Evolutionary conservation across 495 filamentous ascomycete species (phyloP).

Genomic region (Lophiostoma macrostomum): DNA sequence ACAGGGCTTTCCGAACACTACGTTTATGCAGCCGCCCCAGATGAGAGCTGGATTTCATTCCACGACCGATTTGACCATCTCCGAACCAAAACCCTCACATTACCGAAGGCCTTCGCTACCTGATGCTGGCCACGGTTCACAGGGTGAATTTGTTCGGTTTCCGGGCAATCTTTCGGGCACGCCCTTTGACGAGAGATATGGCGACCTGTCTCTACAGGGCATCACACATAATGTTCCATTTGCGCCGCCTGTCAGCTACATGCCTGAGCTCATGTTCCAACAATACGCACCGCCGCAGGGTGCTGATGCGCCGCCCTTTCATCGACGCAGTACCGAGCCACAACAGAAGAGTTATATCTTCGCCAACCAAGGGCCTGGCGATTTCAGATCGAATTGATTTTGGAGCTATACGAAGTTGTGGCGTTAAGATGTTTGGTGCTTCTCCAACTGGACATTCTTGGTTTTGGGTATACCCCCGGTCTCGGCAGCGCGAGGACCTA

Average conservation of each 20-base stretch:
- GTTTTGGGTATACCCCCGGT: slow-evolving; percentile 23
- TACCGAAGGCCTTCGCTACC: slow-evolving; percentile 32
- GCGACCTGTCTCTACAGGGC: slow-evolving; percentile 16
- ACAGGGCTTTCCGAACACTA: slow-evolving; percentile 36
- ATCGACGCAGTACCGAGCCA: slow-evolving; percentile 15
- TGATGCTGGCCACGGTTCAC: slow-evolving; percentile 10
- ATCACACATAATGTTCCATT: slow-evolving; percentile 27
- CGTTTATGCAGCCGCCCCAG: slow-evolving; percentile 29
- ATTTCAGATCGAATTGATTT: slow-evolving; percentile 18
- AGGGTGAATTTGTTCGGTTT: slow-evolving; percentile 12
- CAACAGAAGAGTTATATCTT: slow-evolving; percentile 32
- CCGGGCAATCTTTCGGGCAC: background rate
- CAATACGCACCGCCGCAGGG: slow-evolving; percentile 26
- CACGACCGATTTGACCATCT: slow-evolving; percentile 23
- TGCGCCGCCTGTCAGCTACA: slow-evolving; percentile 18
- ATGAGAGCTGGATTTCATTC: slow-evolving; percentile 22
- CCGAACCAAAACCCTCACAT: slow-evolving; percentile 32
- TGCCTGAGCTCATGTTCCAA: slow-evolving; percentile 32
- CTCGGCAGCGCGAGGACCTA: slow-evolving; percentile 1
- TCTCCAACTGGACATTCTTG: slow-evolving; percentile 6
- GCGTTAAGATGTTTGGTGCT: background rate
- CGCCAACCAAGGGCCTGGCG: slow-evolving; percentile 30
- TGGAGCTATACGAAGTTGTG: background rate
- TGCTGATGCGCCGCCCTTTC: background rate
- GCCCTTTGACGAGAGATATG: slow-evolving; percentile 14